Conservation (phyloP, 805 yeast species). For the Zygotorulaspora florentina region DNA sequence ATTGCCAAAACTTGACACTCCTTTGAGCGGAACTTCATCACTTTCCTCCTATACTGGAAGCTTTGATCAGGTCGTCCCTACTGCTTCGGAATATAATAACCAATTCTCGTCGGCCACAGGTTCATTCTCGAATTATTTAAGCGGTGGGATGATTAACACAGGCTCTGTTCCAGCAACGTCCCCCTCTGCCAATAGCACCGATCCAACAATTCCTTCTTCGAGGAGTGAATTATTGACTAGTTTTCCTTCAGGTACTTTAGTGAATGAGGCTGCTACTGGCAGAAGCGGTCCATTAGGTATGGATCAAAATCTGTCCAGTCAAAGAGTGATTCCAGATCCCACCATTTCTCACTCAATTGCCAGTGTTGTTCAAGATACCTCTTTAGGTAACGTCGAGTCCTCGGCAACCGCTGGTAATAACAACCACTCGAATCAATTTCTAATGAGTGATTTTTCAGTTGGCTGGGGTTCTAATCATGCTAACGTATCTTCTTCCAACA, state of each 20-base stretch:
- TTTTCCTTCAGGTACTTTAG: constrained; percentile 5
- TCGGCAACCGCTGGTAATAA: constrained; percentile 2
- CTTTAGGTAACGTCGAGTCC: constrained; percentile 5
- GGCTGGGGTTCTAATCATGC: constrained; percentile 26
- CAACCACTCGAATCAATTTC: constrained; percentile 8
- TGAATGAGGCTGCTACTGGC: constrained; percentile 2
- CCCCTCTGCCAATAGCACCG: constrained; percentile 7
- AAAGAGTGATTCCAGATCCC: constrained; percentile 5
- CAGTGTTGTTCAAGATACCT: constrained; percentile 2
- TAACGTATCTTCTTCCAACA: constrained; percentile 12
- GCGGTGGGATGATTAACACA: constrained; percentile 6
- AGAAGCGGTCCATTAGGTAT: constrained; percentile 8
- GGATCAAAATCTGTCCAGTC: constrained; percentile 3
- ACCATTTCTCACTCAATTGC: constrained; percentile 6
- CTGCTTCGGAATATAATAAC: constrained; percentile 11
- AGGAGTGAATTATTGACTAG: constrained; percentile 6
- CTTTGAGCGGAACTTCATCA: constrained; percentile 19
- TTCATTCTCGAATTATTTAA: constrained; percentile 12
- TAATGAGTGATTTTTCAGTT: constrained; percentile 21
- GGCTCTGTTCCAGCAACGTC: constrained; percentile 7
- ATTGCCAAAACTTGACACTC: constrained; percentile 17
- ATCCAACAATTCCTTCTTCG: constrained; percentile 2
- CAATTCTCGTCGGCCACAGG: constrained; percentile 8
- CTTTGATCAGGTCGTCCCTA: constrained; percentile 16
- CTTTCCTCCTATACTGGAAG: constrained; percentile 16